Conservation (phyloP, 2,329 filamentous ascomycete genomes). For the Sclerotinia spermophila region DNA sequence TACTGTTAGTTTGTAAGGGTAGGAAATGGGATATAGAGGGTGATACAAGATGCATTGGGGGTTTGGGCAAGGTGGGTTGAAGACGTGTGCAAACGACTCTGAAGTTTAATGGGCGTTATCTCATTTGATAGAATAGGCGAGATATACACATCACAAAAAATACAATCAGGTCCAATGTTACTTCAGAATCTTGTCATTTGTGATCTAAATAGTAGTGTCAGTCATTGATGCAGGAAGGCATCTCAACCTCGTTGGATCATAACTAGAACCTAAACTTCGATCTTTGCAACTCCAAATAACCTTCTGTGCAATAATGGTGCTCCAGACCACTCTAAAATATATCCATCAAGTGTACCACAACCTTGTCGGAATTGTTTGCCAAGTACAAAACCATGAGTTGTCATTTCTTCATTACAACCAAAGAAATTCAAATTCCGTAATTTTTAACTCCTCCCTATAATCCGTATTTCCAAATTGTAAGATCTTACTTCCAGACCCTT, state of each 20-base stretch:
- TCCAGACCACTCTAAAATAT: background rate
- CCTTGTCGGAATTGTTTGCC: background rate
- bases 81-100: background rate
- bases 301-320: background rate
- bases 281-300: background rate
- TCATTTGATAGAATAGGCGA: background rate
- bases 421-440: background rate
- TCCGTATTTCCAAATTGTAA: too few relatives aligned
- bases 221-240: background rate
- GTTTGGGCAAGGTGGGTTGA: too few relatives aligned
- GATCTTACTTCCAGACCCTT: too few relatives aligned
- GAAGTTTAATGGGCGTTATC: background rate
- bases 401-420: background rate
- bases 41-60: too few relatives aligned
- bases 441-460: too few relatives aligned
- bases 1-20: constrained; percentile 24
- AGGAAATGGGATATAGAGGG: background rate
- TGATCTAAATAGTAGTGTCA: background rate
- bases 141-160: background rate
- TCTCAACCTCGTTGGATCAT: background rate
- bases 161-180: background rate
- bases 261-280: background rate
- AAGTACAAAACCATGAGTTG: background rate
- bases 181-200: background rate
- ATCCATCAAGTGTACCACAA: background rate